Base-by-base conservation (phyloP, 805 yeast species). In the Nakazawaea sp. region DNA sequence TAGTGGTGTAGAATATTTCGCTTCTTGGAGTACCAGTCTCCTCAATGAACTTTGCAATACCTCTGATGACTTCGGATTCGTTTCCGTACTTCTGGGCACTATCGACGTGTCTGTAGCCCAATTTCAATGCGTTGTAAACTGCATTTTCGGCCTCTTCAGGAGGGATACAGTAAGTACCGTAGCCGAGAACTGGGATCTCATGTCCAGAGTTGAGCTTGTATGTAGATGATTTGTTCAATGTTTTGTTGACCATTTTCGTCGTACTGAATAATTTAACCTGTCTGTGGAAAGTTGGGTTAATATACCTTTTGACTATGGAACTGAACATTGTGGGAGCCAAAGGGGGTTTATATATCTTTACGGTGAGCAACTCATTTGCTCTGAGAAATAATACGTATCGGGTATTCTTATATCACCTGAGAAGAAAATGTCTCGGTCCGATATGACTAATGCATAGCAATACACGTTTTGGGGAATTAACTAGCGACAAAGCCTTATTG, bases 21-120 rank as follows among this genome's bases (percentile, higher is more conserved):
- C 50, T 51, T 33, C 72, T 52, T 44, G 52, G 55, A 40, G 40
- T 33, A 2, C 10, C 43, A 4, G 57, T 55, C 18, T 48, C 53
- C 3, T 35, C 42, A 2, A 57, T 17, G 21, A 16, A 82, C 36
- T 59, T 53, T 15, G 64, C 56, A 30, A 82, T 71, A 5, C 82
- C 92, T 33, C 68, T 63, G 17, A 76, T 77, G 4, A 75, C 75
- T 44, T 77, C 82, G 12, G 45, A 45, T 51, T 82, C 86, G 57
- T 84, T 84, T 9, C 61, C 59, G 59, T 85, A 85, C 11, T 56
- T 55, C 8, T 68, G 75, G 5, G 95, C 95, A n/a, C 80, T 64
- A 51, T 85, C 92, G 41, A n/a, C n/a, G n/a, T n/a, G n/a, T n/a
- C n/a, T n/a, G n/a, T n/a, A n/a, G n/a, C n/a, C n/a, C n/a, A n/a